phyloP scores from a whole-genome alignment of 2,329 filamentous ascomycete species.

The Fusarium coicis region DNA sequence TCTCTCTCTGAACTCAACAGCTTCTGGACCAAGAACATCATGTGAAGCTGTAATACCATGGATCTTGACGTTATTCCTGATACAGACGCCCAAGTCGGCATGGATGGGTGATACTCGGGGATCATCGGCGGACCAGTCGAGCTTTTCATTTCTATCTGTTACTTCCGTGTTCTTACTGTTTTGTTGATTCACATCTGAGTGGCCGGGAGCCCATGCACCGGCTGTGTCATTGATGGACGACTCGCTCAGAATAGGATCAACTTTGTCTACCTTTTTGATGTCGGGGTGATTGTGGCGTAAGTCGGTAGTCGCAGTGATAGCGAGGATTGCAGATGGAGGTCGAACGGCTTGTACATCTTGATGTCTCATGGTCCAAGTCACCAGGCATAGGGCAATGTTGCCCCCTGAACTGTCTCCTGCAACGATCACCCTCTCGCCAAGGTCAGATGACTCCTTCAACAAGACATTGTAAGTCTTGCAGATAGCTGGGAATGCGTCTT shows the following conservation, averaged over 20 bases:
- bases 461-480: slow-evolving; percentile 56
- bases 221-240: slow-evolving; percentile 40
- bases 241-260: slow-evolving; percentile 42
- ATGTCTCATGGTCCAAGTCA: slow-evolving; percentile 48
- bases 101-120: slow-evolving; percentile 61
- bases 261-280: slow-evolving; percentile 26
- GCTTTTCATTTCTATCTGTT: rapidly evolving
- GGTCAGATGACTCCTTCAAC: slow-evolving; percentile 51
- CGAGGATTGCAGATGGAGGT: slow-evolving; percentile 50
- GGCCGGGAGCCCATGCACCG: slow-evolving; percentile 38
- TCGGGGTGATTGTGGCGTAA: slow-evolving; percentile 37
- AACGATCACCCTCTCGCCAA: slow-evolving; percentile 57
- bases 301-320: slow-evolving; percentile 59
- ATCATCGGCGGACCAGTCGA: slow-evolving; percentile 48
- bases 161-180: not conserved
- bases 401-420: slow-evolving; percentile 67
- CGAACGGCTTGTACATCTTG: slow-evolving; percentile 31
- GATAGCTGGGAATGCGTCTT: slow-evolving; percentile 59
- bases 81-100: slow-evolving; percentile 51
- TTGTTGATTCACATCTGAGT: not conserved
- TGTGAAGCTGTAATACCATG: slow-evolving; percentile 63
- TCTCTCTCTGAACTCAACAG: slow-evolving; percentile 58
- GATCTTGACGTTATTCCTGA: slow-evolving; percentile 54
- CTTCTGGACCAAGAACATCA: slow-evolving; percentile 66
- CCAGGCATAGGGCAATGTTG: slow-evolving; percentile 58